A percentile compares a stretch with the other conserved stretches of the same genome.
phyloP scores from a whole-genome alignment of 805 yeast genomes.

The Huiozyma sinensis region DNA sequence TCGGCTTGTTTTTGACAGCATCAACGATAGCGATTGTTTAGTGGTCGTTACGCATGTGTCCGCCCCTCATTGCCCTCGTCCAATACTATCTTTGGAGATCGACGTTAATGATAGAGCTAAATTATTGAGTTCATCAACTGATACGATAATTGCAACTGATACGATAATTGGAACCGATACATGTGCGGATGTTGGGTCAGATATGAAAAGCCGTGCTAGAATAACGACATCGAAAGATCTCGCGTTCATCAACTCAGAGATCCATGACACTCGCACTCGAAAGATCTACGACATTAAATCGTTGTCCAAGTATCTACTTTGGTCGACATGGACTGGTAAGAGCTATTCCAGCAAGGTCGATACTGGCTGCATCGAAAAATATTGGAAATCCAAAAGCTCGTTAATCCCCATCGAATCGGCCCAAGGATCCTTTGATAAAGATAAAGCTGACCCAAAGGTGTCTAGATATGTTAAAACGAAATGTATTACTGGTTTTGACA shows the following conservation, averaged over 20 bases:
- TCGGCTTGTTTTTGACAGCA: background rate
- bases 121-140: slow-evolving; percentile 17
- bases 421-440: slow-evolving; percentile 13
- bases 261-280: background rate
- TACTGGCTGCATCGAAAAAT: background rate
- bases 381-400: slow-evolving; percentile 15
- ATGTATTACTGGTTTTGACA: background rate
- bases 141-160: background rate
- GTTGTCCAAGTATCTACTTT: background rate
- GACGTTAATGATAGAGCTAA: background rate
- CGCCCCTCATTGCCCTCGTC: slow-evolving; percentile 21
- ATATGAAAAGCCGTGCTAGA: background rate
- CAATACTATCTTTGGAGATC: slow-evolving; percentile 14
- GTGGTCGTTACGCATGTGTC: slow-evolving; percentile 18
- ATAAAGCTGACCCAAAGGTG: background rate
- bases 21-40: background rate
- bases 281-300: slow-evolving; percentile 1
- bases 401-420: slow-evolving; percentile 16
- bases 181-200: background rate
- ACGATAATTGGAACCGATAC: background rate
- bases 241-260: background rate
- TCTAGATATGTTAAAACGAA: slow-evolving; percentile 1
- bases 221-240: background rate
- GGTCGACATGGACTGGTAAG: slow-evolving; percentile 4
- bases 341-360: background rate